phyloP scores from a whole-genome alignment of 192 early-diverging fungal genomes.

The Entomortierella chlamydospora region DNA sequence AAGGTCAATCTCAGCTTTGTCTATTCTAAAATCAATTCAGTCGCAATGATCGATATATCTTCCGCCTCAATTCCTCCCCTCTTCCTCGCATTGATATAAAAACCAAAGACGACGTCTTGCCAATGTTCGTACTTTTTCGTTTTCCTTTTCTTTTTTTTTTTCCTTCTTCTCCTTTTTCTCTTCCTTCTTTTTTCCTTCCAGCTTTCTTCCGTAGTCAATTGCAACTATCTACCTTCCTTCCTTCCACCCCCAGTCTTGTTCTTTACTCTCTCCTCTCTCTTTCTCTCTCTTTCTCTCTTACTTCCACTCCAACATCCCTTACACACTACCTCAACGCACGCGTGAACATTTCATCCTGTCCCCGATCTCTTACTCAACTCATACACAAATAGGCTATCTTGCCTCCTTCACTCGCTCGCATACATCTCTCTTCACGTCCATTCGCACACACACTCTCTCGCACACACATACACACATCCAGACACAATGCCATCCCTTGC shows the following conservation, averaged over 20 bases:
- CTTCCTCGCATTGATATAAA: background rate
- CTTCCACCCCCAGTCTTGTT: no score
- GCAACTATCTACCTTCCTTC: no score
- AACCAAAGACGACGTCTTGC: background rate
- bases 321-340: no score
- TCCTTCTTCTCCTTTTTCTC: no score
- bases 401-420: no score
- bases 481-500: conserved; percentile 42
- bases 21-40: background rate
- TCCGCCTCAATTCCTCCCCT: conserved; percentile 6
- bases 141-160: background rate
- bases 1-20: background rate
- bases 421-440: background rate
- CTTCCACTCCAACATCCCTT: background rate
- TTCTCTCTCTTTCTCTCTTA: conserved; percentile 7
- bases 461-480: conserved; percentile 6
- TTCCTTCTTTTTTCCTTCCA: no score
- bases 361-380: no score
- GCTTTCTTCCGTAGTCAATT: no score
- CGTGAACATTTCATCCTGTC: no score
- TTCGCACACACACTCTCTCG: background rate
- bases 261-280: background rate
- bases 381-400: background rate
- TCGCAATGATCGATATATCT: conserved; percentile 14
- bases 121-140: no score